Conservation (phyloP, 257 asterid genomes). For the Buddleja alternifolia region DNA sequence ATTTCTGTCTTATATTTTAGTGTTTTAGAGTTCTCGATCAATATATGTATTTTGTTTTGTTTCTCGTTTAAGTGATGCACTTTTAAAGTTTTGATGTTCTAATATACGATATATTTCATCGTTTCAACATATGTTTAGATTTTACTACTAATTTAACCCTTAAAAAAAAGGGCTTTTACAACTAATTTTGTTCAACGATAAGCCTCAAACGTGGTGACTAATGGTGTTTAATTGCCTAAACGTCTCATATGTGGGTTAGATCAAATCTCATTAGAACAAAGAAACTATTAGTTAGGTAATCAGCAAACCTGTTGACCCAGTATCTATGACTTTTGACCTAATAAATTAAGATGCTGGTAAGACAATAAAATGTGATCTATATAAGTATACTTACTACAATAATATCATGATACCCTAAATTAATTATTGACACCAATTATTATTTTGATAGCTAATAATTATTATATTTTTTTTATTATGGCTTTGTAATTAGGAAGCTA, state of each 20-base stretch:
- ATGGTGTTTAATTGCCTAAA: background rate
- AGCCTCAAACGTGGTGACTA: too few species aligned
- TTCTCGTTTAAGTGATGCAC: too few species aligned
- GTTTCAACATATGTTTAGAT: too few species aligned
- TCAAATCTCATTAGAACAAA: background rate
- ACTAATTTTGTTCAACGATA: too few species aligned
- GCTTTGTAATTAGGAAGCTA: too few species aligned
- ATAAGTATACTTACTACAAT: background rate
- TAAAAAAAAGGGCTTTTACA: too few species aligned
- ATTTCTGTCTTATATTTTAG: background rate
- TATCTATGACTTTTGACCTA: background rate
- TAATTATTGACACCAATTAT: background rate
- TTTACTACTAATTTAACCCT: too few species aligned
- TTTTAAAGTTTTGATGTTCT: too few species aligned
- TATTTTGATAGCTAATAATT: background rate
- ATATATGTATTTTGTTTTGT: background rate
- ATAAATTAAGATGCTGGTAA: background rate
- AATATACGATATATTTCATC: too few species aligned
- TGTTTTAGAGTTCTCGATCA: background rate
- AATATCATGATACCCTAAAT: background rate
- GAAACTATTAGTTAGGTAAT: background rate
- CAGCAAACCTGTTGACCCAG: conserved; percentile 9
- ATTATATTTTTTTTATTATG: too few species aligned
- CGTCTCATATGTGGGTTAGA: conserved; percentile 13
- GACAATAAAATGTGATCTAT: background rate